Conservation (phyloP, 768 basidiomycete species). For the Lactarius indigo region DNA sequence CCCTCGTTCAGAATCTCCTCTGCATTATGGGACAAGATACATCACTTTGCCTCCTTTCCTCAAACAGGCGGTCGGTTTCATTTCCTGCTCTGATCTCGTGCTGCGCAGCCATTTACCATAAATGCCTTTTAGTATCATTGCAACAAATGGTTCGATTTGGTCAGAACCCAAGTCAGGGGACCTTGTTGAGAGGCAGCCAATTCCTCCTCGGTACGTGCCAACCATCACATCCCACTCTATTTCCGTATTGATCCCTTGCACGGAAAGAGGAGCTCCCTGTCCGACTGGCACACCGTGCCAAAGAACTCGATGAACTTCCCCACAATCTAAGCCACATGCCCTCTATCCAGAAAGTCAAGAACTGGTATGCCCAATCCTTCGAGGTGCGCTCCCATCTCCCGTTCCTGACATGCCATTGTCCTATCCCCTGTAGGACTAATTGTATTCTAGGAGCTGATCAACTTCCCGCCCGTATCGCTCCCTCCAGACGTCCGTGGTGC, state of each 20-base stretch:
- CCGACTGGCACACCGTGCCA: constrained; percentile 90
- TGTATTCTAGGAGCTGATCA: constrained; percentile 75
- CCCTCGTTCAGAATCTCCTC: constrained; percentile 66
- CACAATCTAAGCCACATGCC: constrained; percentile 90
- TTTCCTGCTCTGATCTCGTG: not conserved
- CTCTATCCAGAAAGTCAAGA: constrained; percentile 89
- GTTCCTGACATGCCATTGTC: not conserved
- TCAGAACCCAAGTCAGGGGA: constrained; percentile 93
- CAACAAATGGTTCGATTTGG: constrained; percentile 99
- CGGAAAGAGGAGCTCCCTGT: constrained; percentile 88
- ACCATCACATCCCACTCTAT: not conserved
- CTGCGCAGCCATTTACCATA: constrained; percentile 6
- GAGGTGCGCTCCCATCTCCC: constrained; percentile 54
- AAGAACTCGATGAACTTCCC: constrained; percentile 92
- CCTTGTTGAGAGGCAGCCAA: constrained; percentile 86
- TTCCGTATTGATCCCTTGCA: not conserved
- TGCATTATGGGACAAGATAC: constrained; percentile 84
- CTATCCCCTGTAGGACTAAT: constrained; percentile 13
- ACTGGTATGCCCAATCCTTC: constrained; percentile 99
- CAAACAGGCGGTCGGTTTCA: constrained; percentile 76
- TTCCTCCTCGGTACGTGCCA: constrained; percentile 69
- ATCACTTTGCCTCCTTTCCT: constrained; percentile 87
- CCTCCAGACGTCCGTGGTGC: constrained; percentile 66
- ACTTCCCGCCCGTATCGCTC: constrained; percentile 74
- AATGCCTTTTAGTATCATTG: constrained; percentile 64